These are phyloP conservation scores for Eucalyptus rudis DNA, from an alignment of 345 rosid genomes.

Conservation along the genomic window DNA sequence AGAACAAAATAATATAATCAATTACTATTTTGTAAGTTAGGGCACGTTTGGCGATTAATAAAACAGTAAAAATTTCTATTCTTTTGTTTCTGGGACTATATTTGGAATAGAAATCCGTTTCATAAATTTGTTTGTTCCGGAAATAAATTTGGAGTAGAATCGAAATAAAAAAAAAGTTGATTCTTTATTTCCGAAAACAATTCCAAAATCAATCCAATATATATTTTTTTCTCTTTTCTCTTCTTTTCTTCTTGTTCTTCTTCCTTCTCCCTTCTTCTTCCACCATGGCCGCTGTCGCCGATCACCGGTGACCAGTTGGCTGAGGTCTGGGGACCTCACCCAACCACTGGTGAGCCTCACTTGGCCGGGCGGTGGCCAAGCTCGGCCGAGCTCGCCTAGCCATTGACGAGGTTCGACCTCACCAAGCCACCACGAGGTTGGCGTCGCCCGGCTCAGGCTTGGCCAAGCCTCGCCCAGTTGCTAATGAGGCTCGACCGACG, in stretches of 20 bases:
- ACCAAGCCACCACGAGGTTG: fast-evolving
- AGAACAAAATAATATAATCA: too few species aligned
- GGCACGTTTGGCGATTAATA: fast-evolving
- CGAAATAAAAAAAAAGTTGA: too few species aligned
- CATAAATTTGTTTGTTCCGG: fast-evolving
- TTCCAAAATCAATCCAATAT: too few species aligned
- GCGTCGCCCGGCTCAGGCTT: fast-evolving
- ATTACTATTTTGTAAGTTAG: fast-evolving
- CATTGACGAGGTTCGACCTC: fast-evolving
- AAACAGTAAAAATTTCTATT: fast-evolving
- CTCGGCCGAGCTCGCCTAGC: fast-evolving
- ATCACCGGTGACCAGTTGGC: fast-evolving
- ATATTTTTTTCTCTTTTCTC: fast-evolving
- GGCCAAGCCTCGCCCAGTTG: too few species aligned
- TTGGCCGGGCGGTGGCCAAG: too few species aligned
- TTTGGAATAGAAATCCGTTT: fast-evolving
- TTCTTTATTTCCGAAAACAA: too few species aligned
- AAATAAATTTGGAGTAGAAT: too few species aligned
- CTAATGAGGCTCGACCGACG: fast-evolving
- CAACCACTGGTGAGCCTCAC: fast-evolving
- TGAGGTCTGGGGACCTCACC: fast-evolving
- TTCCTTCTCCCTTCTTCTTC: too few species aligned
- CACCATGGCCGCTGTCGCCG: fast-evolving
- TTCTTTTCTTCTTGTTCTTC: too few species aligned
- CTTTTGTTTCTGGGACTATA: fast-evolving